Conservation (phyloP, 2,329 filamentous ascomycete species). For the Reticulascus tulasneorum region DNA sequence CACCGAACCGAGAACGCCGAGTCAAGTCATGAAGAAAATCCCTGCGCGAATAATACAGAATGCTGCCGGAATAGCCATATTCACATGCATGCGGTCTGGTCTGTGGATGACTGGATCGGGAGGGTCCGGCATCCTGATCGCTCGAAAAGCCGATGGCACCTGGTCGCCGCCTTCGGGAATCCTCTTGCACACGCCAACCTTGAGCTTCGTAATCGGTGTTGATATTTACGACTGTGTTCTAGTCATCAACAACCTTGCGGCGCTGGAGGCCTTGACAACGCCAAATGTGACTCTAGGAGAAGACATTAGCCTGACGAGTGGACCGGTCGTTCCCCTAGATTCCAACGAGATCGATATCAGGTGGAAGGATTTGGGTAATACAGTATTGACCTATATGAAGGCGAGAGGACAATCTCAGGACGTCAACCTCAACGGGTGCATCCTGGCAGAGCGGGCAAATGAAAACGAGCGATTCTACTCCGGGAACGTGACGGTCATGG, state of each 20-base stretch:
- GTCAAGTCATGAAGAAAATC: slow-evolving; percentile 70
- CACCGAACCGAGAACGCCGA: slow-evolving; percentile 43
- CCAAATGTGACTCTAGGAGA: slow-evolving; percentile 76
- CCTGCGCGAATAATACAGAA: slow-evolving; percentile 81
- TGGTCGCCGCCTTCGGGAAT: slow-evolving; percentile 93
- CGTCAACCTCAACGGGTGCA: slow-evolving; percentile 52
- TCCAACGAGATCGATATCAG: slow-evolving; percentile 46
- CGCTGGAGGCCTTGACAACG: slow-evolving; percentile 69
- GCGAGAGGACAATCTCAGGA: slow-evolving; percentile 51
- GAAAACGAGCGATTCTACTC: slow-evolving; percentile 59
- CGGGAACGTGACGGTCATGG: slow-evolving; percentile 45
- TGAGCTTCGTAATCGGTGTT: slow-evolving; percentile 86
- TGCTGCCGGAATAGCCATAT: slow-evolving; percentile 86
- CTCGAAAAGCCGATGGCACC: slow-evolving; percentile 75
- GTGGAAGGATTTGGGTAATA: slow-evolving; percentile 50
- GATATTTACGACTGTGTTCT: slow-evolving; percentile 96
- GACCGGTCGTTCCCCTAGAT: slow-evolving; percentile 62
- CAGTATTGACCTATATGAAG: slow-evolving; percentile 56
- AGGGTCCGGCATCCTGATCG: slow-evolving; percentile 83
- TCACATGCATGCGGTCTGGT: slow-evolving; percentile 92
- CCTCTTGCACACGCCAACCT: slow-evolving; percentile 80
- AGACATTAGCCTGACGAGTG: slow-evolving; percentile 72
- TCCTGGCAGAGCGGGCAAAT: slow-evolving; percentile 53
- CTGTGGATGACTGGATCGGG: slow-evolving; percentile 89
- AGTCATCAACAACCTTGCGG: slow-evolving; percentile 82